A percentile compares a stretch with the other conserved stretches of the same genome.
Evolutionary conservation across 2,329 filamentous ascomycete species (phyloP).

Genomic region (Colletotrichum trifolii): DNA sequence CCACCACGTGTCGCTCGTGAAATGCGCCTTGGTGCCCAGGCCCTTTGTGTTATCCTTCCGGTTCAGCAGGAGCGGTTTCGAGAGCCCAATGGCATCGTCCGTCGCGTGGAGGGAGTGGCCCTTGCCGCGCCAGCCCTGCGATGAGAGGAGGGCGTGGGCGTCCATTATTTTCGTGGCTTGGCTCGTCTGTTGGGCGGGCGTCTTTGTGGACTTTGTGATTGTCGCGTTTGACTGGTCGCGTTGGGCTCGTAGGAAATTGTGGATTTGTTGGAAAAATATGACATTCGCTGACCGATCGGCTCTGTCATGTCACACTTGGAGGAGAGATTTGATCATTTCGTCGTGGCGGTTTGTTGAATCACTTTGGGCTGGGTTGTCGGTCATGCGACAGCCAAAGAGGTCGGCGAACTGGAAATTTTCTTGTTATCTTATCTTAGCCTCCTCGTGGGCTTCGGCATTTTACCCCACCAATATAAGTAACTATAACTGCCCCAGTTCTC

Average conservation of each 20-base stretch:
- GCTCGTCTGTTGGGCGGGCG: no score
- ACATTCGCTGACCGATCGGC: neutral
- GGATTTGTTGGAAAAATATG: neutral
- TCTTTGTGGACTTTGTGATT: no score
- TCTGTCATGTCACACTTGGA: neutral
- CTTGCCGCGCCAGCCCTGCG: slow-evolving; percentile 89
- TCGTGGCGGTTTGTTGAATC: no score
- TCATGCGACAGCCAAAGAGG: neutral
- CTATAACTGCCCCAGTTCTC: neutral
- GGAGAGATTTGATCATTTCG: no score
- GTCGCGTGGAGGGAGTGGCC: slow-evolving; percentile 88
- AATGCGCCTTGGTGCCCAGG: slow-evolving; percentile 79
- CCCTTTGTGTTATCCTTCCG: slow-evolving; percentile 85
- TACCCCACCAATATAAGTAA: slow-evolving; percentile 7
- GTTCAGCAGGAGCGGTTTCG: slow-evolving; percentile 83
- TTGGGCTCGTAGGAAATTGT: neutral
- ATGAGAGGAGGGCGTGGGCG: slow-evolving; percentile 82
- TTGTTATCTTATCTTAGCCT: slow-evolving; percentile 37
- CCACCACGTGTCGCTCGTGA: slow-evolving; percentile 92
- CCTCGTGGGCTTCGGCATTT: neutral
- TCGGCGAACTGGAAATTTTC: slow-evolving; percentile 26
- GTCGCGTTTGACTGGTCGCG: neutral
- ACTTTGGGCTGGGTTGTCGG: no score
- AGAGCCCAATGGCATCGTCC: slow-evolving; percentile 79
- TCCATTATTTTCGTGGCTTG: slow-evolving; percentile 69